Conservation (phyloP, 2,329 filamentous ascomycete species). For the Paramyrothecium sp. region DNA sequence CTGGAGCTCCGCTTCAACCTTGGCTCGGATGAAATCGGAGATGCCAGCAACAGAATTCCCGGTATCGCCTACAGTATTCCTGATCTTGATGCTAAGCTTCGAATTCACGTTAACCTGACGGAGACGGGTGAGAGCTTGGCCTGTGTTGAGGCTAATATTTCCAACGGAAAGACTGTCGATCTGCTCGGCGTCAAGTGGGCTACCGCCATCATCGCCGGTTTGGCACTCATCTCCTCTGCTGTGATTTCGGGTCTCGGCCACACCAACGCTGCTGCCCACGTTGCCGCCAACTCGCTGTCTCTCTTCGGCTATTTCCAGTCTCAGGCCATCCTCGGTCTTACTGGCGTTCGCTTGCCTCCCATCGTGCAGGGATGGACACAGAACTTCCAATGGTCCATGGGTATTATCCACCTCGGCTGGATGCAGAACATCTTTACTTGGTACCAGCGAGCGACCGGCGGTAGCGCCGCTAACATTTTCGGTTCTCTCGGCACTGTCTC, state of each 20-base stretch:
- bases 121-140: constrained; percentile 64
- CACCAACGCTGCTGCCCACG: constrained; percentile 90
- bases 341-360: constrained; percentile 76
- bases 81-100: constrained; percentile 84
- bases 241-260: constrained; percentile 88
- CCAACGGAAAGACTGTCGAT: constrained; percentile 90
- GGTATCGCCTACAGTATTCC: constrained; percentile 86
- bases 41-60: constrained; percentile 66
- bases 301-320: constrained; percentile 94
- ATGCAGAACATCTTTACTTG: constrained; percentile 88
- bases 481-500: constrained; percentile 72
- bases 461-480: constrained; percentile 76
- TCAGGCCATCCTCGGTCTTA: constrained; percentile 87
- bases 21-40: constrained; percentile 38
- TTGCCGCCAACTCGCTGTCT: constrained; percentile 90
- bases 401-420: constrained; percentile 84
- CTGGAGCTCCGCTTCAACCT: constrained; percentile 70
- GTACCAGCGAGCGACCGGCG: constrained; percentile 93
- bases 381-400: constrained; percentile 98
- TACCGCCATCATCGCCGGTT: constrained; percentile 81
- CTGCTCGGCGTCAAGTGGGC: constrained; percentile 86
- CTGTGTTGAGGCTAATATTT: constrained; percentile 83
- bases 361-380: constrained; percentile 93
- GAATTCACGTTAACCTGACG: constrained; percentile 75
- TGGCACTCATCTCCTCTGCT: constrained; percentile 81